These are phyloP conservation scores for Thermochaetoides thermophila DNA, from an alignment of 495 filamentous ascomycete species.

Conservation along the genomic window DNA sequence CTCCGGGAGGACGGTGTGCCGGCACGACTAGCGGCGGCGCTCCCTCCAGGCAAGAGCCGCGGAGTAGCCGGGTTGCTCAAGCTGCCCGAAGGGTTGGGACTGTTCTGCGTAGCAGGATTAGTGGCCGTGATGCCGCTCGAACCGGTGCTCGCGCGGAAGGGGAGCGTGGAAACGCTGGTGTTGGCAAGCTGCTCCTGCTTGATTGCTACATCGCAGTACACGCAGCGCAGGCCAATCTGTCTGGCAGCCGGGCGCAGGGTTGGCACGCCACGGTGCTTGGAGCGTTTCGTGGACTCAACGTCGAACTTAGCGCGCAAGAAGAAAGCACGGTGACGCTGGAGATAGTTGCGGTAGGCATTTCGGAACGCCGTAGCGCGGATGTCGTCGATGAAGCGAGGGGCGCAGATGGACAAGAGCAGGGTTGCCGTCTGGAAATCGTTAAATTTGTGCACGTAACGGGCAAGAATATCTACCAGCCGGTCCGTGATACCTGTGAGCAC, in stretches of 20 bases:
- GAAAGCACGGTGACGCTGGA: constrained; percentile 48
- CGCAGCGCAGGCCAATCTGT: constrained; percentile 71
- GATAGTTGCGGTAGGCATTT: constrained; percentile 62
- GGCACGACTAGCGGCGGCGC: constrained; percentile 2
- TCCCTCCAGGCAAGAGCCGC: too few relatives aligned
- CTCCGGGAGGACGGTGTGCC: constrained; percentile 1
- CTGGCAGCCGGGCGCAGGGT: constrained; percentile 50
- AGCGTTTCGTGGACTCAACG: constrained; percentile 40
- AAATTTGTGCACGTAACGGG: constrained; percentile 75
- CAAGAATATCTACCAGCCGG: constrained; percentile 64
- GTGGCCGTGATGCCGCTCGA: constrained; percentile 1
- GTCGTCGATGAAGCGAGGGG: constrained; percentile 70
- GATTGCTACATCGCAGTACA: constrained; percentile 54
- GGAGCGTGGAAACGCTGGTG: too few relatives aligned
- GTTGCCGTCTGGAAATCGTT: constrained; percentile 82
- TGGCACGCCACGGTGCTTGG: constrained; percentile 46
- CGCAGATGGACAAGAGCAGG: constrained; percentile 64
- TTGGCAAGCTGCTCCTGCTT: constrained; percentile 7
- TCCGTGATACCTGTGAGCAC: constrained; percentile 76
- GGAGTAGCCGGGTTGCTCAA: too few relatives aligned
- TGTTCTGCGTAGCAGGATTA: constrained; percentile 9
- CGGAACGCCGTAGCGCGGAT: constrained; percentile 66
- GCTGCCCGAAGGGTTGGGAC: too few relatives aligned
- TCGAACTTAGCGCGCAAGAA: constrained; percentile 48
- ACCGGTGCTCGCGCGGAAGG: constrained; percentile 18